Evolutionary conservation across 2,329 filamentous ascomycete genomes (phyloP).

Genomic region (Aspergillus tubingensis): DNA sequence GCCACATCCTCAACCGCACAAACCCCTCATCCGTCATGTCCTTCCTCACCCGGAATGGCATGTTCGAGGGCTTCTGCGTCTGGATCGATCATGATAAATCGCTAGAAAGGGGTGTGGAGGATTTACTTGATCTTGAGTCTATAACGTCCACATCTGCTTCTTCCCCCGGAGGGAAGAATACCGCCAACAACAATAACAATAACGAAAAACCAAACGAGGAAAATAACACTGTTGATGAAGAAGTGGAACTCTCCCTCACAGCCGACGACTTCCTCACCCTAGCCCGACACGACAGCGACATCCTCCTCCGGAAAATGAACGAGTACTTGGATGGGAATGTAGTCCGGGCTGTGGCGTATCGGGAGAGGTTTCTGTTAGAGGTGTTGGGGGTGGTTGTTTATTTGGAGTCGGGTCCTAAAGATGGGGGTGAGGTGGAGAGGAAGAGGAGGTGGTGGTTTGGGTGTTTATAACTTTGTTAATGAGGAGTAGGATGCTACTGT

Average conservation of each 20-base stretch:
- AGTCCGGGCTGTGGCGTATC: constrained; percentile 1
- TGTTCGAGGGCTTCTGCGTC: constrained; percentile 14
- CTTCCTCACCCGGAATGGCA: constrained; percentile 9
- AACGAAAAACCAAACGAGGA: neutral
- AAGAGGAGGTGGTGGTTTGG: neutral
- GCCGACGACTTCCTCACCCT: neutral
- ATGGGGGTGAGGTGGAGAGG: neutral
- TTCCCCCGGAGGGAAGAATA: too few species aligned
- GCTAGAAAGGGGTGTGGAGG: neutral
- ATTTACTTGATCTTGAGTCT: neutral
- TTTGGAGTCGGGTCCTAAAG: neutral
- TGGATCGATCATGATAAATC: neutral
- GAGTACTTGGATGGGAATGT: neutral
- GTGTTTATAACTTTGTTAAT: neutral
- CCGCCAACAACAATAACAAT: too few species aligned
- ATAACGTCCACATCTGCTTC: too few species aligned
- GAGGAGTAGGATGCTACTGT: too few species aligned
- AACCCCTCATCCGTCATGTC: neutral
- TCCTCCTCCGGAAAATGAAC: neutral
- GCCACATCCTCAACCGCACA: neutral
- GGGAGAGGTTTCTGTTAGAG: constrained; percentile 17
- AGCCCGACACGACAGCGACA: neutral
- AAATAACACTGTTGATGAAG: too few species aligned
- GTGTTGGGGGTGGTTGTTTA: constrained; percentile 15
- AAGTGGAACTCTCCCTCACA: neutral